Evolutionary conservation across 129 eudicot species (phyloP).

Genomic region (Centella asiatica): DNA sequence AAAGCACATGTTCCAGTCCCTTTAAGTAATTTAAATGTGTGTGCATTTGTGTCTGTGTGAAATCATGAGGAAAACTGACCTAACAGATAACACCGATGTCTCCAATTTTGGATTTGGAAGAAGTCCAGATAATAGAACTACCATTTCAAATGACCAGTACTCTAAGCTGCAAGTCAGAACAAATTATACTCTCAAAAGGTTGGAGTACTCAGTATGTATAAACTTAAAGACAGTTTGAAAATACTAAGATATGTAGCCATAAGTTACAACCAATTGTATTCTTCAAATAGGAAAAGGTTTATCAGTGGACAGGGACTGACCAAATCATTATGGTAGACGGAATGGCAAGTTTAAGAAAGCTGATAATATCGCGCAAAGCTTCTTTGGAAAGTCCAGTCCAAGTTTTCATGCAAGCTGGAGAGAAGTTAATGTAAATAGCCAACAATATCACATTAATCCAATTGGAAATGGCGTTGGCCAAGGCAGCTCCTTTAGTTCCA

Average conservation of each 20-base stretch:
- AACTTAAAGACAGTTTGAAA: too few relatives aligned
- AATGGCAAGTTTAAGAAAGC: slow-evolving; percentile 50
- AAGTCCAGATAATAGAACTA: slow-evolving; percentile 70
- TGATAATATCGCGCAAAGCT: slow-evolving; percentile 34
- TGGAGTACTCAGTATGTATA: too few relatives aligned
- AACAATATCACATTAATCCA: slow-evolving; percentile 57
- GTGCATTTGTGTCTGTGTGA: too few relatives aligned
- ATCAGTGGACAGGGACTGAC: slow-evolving; percentile 13
- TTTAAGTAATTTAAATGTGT: too few relatives aligned
- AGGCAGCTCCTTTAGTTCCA: slow-evolving; percentile 63
- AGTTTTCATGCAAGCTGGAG: slow-evolving; percentile 40
- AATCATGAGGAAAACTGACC: slow-evolving; percentile 20
- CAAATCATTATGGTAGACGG: slow-evolving; percentile 73
- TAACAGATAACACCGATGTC: slow-evolving; percentile 72
- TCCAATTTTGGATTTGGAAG: slow-evolving; percentile 68
- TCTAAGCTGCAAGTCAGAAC: slow-evolving; percentile 47
- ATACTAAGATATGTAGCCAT: neutral
- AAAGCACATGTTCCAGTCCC: too few relatives aligned
- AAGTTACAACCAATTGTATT: neutral
- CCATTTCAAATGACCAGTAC: slow-evolving; percentile 80
- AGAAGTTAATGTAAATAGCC: slow-evolving; percentile 43
- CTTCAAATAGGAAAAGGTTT: neutral
- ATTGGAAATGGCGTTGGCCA: slow-evolving; percentile 50
- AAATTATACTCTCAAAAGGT: too few relatives aligned
- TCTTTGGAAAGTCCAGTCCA: slow-evolving; percentile 69